Evolutionary conservation across 2,329 filamentous ascomycete species (phyloP), one percentile per base, ranked within the genome.

Genomic region (Fragosphaeria purpurea): DNA sequence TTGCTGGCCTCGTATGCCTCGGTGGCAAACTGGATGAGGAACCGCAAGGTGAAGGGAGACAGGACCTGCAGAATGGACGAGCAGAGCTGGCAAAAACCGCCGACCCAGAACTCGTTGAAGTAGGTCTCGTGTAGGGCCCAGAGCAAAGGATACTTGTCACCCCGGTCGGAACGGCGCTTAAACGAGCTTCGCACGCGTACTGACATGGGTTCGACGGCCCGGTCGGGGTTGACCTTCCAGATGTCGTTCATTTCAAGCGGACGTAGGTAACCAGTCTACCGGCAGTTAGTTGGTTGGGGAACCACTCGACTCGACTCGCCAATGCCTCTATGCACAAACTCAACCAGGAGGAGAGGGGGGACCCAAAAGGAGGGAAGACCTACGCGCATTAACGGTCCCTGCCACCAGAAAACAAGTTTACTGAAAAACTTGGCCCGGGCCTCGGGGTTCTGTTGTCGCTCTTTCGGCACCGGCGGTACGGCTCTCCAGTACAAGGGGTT

Each of bases 101-200:
- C 89, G 4, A 95, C 65, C 72, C 86, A 83, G 63, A 97, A 93
- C 61, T 97, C 91, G 55, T 74, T 74, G 61, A 83, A 83, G 70
- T 91, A 93, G 3, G 86, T 88, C 58, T 97, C 90, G 64, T 90
- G 86, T 51, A 97, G 69, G 1, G 91, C 88, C 75, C 82, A 85
- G 11, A 88, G 63, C 4, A 97, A 71, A 1, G 89, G 86, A 55
- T 86, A 75, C 62, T 85, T 83, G 50, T 84, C 79, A 50, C 86
- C 86, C 32, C 76, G 73, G 44, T 78, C 75, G 6, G 80, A 72
- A n/a, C 87, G 77, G 56, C 73, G 77, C 54, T 83, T 72, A 63
- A 96, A 90, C 0, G 85, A 79, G 6, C 70, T 73, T 53, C 82
- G 76, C 44, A 95, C 70, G 57, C 75, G 84, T 7, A 69, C 66